These are phyloP conservation scores for Boletus rubropictus DNA, from an alignment of 768 basidiomycete species.

Conservation along the genomic window DNA sequence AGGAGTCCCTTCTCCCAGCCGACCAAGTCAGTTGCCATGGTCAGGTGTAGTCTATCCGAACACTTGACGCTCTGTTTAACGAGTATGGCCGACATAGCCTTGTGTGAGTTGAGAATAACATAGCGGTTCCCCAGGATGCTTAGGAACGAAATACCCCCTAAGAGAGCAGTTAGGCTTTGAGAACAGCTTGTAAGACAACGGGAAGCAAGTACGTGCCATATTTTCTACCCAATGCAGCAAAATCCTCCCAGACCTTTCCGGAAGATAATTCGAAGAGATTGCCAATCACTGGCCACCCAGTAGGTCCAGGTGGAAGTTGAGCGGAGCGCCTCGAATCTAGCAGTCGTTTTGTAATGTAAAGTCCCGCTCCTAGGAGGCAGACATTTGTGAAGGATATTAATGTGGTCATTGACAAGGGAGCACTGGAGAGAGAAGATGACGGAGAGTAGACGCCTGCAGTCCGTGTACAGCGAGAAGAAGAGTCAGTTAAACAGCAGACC, in stretches of 20 bases:
- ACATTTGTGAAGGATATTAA: not conserved
- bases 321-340: not conserved
- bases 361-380: constrained; percentile 16
- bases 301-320: constrained; percentile 19
- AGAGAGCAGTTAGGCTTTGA: constrained; percentile 27
- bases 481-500: too few species aligned
- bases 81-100: constrained; percentile 43
- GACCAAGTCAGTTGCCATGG: constrained; percentile 23
- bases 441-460: too few species aligned
- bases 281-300: constrained; percentile 41
- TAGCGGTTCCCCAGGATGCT: constrained; percentile 41
- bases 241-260: constrained; percentile 46
- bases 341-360: constrained; percentile 6
- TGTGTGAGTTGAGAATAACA: constrained; percentile 44
- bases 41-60: constrained; percentile 28
- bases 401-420: not conserved
- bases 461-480: too few species aligned
- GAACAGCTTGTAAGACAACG: not conserved
- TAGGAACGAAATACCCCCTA: constrained; percentile 17
- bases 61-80: constrained; percentile 52
- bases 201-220: constrained; percentile 36
- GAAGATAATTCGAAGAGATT: constrained; percentile 50
- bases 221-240: constrained; percentile 46
- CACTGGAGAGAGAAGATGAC: not conserved
- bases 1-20: constrained; percentile 2